Evolutionary conservation across 495 filamentous ascomycete genomes (phyloP).

Genomic region (Penicillium steckii): DNA sequence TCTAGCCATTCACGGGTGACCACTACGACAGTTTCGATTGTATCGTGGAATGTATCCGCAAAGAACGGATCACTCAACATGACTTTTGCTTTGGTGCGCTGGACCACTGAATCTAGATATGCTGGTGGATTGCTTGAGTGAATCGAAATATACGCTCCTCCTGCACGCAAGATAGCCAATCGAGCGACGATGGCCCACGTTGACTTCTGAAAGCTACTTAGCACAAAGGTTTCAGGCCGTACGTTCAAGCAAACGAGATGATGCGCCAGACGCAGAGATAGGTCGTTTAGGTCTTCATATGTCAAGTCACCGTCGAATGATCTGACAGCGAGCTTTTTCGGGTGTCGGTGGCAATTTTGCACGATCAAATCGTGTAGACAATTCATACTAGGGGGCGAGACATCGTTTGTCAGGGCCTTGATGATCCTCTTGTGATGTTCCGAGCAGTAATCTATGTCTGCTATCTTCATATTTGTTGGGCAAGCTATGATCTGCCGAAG

Average conservation of each 20-base stretch:
- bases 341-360: not conserved
- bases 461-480: not conserved
- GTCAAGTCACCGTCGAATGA: conserved; percentile 20
- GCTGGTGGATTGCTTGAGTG: conserved; percentile 10
- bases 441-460: not conserved
- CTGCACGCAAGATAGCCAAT: conserved; percentile 54
- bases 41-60: not conserved
- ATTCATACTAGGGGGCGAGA: not conserved
- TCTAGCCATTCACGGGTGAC: not conserved
- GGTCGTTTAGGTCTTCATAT: conserved; percentile 15
- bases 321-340: conserved; percentile 10
- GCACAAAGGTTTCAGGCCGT: conserved; percentile 41
- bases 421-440: not conserved
- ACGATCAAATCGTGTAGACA: not conserved
- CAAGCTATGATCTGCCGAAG: not conserved
- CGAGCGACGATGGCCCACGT: conserved; percentile 36
- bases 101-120: conserved; percentile 2
- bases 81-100: not conserved
- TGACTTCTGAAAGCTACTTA: conserved; percentile 57
- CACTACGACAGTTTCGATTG: not conserved
- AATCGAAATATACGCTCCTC: conserved; percentile 28
- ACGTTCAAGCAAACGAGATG: conserved; percentile 21
- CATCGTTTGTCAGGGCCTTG: not conserved
- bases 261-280: conserved; percentile 7
- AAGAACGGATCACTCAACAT: conserved; percentile 4